Evolutionary conservation across 495 filamentous ascomycete species (phyloP).

Genomic region (Hypoxylon fuscum): DNA sequence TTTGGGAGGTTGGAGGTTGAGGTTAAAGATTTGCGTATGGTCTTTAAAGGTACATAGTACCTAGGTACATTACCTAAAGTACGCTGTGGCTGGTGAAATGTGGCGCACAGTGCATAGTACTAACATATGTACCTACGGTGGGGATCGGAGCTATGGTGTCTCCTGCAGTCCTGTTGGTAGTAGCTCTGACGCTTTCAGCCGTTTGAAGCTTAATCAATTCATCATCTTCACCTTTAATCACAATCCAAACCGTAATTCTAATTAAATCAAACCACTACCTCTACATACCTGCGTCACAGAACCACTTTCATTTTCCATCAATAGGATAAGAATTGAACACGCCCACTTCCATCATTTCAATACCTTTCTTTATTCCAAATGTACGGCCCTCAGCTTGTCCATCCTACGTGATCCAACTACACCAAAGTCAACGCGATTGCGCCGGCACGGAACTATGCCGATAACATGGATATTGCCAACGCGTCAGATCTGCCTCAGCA

Average conservation of each 20-base stretch:
- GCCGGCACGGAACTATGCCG: conserved; percentile 33
- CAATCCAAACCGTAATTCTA: not conserved
- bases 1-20: no score
- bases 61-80: no score
- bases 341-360: not conserved
- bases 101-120: not conserved
- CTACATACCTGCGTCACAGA: not conserved
- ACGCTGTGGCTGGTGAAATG: not conserved
- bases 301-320: no score
- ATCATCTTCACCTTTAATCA: not conserved
- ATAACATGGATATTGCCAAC: conserved; percentile 35
- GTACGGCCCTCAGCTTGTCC: conserved; percentile 10
- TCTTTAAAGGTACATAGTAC: no score
- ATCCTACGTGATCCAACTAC: conserved; percentile 16
- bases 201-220: not conserved
- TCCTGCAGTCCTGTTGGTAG: no score
- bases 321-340: no score
- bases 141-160: not conserved
- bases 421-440: conserved; percentile 26
- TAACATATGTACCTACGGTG: not conserved
- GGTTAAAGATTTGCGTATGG: no score
- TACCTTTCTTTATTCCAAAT: conserved; percentile 8
- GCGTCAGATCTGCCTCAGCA: conserved; percentile 16
- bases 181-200: not conserved
- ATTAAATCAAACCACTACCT: not conserved